A percentile compares a stretch with the other conserved stretches of the same genome.
Evolutionary conservation across 768 basidiomycete species (phyloP).

Genomic region (Leucosporidium yakuticum): DNA sequence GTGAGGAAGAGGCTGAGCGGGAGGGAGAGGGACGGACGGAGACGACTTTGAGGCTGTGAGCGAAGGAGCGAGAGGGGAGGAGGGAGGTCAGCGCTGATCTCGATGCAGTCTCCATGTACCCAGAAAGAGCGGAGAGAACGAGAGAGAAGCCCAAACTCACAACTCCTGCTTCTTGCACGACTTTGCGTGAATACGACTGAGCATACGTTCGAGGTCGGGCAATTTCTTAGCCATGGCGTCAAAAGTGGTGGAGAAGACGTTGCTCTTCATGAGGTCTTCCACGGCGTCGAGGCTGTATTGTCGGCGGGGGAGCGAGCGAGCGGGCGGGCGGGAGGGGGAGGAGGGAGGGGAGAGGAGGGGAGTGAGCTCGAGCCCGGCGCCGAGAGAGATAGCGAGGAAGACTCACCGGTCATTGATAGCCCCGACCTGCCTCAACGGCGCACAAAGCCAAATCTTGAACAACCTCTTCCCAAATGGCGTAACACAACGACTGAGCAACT

Average conservation of each 20-base stretch:
- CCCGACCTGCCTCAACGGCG: slow-evolving; percentile 70
- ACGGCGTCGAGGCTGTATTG: slow-evolving; percentile 78
- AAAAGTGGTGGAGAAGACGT: slow-evolving; percentile 70
- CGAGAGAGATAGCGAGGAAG: background rate
- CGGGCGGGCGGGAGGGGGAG: background rate
- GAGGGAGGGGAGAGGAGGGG: slow-evolving; percentile 10
- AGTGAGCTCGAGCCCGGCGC: slow-evolving; percentile 7
- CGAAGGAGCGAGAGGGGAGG: background rate
- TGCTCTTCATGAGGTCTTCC: slow-evolving; percentile 76
- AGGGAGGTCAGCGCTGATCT: background rate
- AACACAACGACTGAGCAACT: slow-evolving; percentile 71
- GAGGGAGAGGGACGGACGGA: background rate
- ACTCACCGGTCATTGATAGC: slow-evolving; percentile 82
- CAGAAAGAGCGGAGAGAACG: background rate
- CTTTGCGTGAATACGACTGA: slow-evolving; percentile 91
- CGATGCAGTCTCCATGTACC: too few species aligned
- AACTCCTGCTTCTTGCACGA: slow-evolving; percentile 84
- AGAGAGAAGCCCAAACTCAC: slow-evolving; percentile 2
- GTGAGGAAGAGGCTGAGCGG: background rate
- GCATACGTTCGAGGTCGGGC: slow-evolving; percentile 86
- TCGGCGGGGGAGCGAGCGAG: background rate
- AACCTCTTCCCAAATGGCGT: slow-evolving; percentile 94
- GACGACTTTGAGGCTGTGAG: slow-evolving; percentile 15
- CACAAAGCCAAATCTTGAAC: slow-evolving; percentile 94
- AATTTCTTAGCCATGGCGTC: slow-evolving; percentile 67